Evolutionary conservation across 1,284 basidiomycete species (phyloP).

Genomic region (Fistulinella cinereoalba): DNA sequence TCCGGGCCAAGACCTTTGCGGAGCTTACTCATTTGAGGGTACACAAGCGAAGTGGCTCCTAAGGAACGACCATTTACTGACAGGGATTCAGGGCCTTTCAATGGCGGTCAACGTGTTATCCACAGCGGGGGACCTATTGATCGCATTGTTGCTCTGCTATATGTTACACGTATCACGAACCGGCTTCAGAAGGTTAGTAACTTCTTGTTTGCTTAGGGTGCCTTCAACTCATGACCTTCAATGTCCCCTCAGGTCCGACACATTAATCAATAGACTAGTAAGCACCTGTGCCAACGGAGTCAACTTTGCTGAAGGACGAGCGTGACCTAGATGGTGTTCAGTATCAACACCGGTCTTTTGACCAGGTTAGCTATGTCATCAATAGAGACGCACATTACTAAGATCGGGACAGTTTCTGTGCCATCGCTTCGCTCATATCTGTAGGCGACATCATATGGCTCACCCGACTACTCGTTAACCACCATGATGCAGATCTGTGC

Average conservation of each 20-base stretch:
- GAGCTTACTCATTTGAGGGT: conserved; percentile 35
- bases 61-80: too few relatives aligned
- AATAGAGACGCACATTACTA: neutral
- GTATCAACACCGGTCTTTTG: conserved; percentile 22
- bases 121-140: conserved; percentile 49
- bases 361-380: conserved; percentile 5
- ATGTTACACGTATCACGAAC: conserved; percentile 52
- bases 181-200: conserved; percentile 46
- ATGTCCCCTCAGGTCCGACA: conserved; percentile 37
- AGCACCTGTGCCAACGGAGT: neutral
- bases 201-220: too few relatives aligned
- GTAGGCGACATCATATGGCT: conserved; percentile 24
- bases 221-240: neutral
- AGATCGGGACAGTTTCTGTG: conserved; percentile 27
- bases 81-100: neutral
- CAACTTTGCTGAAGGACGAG: neutral
- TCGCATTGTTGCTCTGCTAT: conserved; percentile 47
- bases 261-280: conserved; percentile 44
- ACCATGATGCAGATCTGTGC: conserved; percentile 31
- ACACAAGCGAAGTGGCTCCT: neutral
- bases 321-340: conserved; percentile 37
- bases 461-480: neutral
- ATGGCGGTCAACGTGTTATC: neutral
- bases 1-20: conserved; percentile 37
- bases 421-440: conserved; percentile 41